Conservation (phyloP, 2,329 filamentous ascomycete species). For the Diaporthe destruens region DNA sequence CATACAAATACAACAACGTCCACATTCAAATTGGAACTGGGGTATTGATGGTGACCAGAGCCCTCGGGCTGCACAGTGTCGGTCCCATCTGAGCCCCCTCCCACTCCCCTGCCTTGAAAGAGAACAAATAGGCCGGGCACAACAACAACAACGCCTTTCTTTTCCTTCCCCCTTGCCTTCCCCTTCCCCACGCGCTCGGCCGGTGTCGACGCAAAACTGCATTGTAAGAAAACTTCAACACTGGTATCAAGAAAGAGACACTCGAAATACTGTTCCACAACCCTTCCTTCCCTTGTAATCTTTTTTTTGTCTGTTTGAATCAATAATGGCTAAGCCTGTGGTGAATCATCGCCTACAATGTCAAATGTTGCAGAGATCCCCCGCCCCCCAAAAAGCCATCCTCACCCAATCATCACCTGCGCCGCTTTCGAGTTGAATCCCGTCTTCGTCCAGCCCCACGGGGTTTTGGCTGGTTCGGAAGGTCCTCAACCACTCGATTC, state of each 20-base stretch:
- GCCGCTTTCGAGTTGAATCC: not conserved
- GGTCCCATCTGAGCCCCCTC: not conserved
- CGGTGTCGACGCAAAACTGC: conserved; percentile 12
- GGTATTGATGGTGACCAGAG: not conserved
- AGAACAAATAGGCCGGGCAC: conserved; percentile 19
- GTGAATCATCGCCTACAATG: not conserved
- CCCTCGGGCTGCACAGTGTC: not conserved
- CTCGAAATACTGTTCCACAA: not conserved
- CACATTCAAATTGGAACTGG: conserved; percentile 1
- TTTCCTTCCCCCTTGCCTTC: not conserved
- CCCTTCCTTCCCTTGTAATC: not conserved
- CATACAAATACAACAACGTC: conserved; percentile 17
- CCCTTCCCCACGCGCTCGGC: not conserved
- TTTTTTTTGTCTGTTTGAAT: too few species aligned
- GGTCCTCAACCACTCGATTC: too few species aligned
- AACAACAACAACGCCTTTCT: conserved; percentile 1
- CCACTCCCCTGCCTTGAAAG: too few species aligned
- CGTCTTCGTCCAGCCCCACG: not conserved
- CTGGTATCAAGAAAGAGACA: conserved; percentile 34
- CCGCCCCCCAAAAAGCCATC: not conserved
- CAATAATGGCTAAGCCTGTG: not conserved
- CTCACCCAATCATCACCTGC: not conserved
- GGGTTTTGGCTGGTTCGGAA: not conserved
- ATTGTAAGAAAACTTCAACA: conserved; percentile 27
- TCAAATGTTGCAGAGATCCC: not conserved